Conservation (phyloP, 768 basidiomycete species). For the Boletus subparvulus region DNA sequence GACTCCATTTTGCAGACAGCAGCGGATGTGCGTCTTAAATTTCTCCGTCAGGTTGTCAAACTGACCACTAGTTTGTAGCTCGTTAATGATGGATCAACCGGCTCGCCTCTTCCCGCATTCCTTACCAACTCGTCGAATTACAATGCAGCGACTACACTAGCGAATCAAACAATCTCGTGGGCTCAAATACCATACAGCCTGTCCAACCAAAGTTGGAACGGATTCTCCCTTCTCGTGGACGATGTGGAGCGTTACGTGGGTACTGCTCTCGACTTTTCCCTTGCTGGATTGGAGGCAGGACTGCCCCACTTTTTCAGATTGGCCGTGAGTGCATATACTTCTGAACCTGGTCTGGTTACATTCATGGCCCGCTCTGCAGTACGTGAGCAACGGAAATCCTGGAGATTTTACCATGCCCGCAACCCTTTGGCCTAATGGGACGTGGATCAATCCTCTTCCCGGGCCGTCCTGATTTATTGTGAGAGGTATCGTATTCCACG, state of each 20-base stretch:
- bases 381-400: slow-evolving; percentile 41
- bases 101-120: slow-evolving; percentile 69
- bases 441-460: slow-evolving; percentile 70
- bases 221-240: slow-evolving; percentile 78
- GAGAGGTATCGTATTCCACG: not conserved
- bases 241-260: slow-evolving; percentile 84
- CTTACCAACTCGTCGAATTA: slow-evolving; percentile 72
- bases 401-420: slow-evolving; percentile 85
- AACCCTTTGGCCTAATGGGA: slow-evolving; percentile 74
- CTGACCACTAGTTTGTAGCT: slow-evolving; percentile 45
- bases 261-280: slow-evolving; percentile 63
- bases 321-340: slow-evolving; percentile 50
- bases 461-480: slow-evolving; percentile 52
- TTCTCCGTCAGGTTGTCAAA: not conserved
- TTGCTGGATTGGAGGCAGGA: slow-evolving; percentile 56
- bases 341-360: not conserved
- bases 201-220: slow-evolving; percentile 55
- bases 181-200: slow-evolving; percentile 38
- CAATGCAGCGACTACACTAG: slow-evolving; percentile 52
- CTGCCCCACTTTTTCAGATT: slow-evolving; percentile 79
- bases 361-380: slow-evolving; percentile 37
- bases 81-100: slow-evolving; percentile 66
- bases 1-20: slow-evolving; percentile 77
- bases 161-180: slow-evolving; percentile 61
- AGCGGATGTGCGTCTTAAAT: slow-evolving; percentile 50